Percentiles rank a stretch among this genome's conserved stretches.
Evolutionary conservation across 2,329 filamentous ascomycete species (phyloP).

Genomic region (Neonectria magnoliae): DNA sequence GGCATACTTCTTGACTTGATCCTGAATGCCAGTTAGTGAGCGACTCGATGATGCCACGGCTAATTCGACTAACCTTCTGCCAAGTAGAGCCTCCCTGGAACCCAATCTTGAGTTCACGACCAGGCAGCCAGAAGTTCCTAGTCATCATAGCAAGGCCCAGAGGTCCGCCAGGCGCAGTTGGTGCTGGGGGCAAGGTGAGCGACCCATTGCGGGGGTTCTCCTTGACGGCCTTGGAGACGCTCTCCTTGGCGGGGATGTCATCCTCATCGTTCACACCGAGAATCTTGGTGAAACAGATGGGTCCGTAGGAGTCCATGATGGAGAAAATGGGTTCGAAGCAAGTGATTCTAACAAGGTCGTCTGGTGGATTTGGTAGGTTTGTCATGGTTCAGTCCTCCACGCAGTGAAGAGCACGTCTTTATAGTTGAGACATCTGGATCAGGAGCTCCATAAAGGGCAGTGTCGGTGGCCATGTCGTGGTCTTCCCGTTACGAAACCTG

Average conservation of each 20-base stretch:
- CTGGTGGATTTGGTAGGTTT: neutral
- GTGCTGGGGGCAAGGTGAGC: neutral
- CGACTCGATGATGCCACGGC: neutral
- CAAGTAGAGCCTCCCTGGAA: neutral
- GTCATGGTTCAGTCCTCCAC: neutral
- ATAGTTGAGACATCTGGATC: neutral
- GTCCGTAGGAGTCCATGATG: neutral
- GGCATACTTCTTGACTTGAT: neutral
- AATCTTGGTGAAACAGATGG: neutral
- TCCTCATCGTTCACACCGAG: neutral
- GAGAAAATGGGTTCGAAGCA: neutral
- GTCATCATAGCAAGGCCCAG: neutral
- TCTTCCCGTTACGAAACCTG: neutral
- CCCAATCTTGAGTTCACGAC: neutral
- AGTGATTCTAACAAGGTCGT: neutral
- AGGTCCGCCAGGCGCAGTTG: neutral
- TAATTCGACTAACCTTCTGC: neutral
- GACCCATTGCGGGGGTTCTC: neutral
- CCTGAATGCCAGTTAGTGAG: neutral
- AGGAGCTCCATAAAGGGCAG: no score
- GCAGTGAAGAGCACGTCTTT: neutral
- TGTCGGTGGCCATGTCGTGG: no score
- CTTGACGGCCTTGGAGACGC: neutral
- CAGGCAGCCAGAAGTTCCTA: neutral
- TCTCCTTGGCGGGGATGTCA: neutral